These are phyloP conservation scores for Ammopiptanthus mongolicus DNA, from an alignment of 306 rosid species.

Conservation along the genomic window DNA sequence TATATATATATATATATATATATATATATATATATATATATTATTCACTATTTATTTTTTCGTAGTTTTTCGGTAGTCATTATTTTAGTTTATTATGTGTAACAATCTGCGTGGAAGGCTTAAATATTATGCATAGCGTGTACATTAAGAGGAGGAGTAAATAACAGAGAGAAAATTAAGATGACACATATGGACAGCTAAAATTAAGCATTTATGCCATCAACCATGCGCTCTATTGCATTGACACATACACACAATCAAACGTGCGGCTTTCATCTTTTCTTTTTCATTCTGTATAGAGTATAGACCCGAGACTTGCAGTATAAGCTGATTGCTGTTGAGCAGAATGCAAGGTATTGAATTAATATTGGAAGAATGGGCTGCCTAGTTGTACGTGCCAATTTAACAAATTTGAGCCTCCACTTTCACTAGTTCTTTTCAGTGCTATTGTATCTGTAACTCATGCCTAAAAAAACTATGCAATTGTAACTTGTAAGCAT, in stretches of 20 bases:
- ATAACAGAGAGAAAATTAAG: background rate
- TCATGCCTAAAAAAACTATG: background rate
- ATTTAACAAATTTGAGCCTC: background rate
- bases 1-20: no score
- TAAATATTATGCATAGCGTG: slow-evolving; percentile 30
- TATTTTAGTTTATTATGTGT: background rate
- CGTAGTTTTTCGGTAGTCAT: background rate
- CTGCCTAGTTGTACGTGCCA: slow-evolving; percentile 48
- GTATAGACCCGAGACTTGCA: background rate
- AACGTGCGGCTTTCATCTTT: background rate
- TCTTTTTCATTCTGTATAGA: background rate
- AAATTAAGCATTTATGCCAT: slow-evolving; percentile 10
- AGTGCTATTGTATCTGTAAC: background rate
- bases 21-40: no score
- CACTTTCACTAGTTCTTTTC: background rate
- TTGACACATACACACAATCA: slow-evolving; percentile 2
- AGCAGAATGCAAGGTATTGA: background rate
- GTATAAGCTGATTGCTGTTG: no score
- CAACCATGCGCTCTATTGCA: background rate
- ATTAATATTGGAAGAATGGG: slow-evolving; percentile 2
- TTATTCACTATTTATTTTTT: background rate
- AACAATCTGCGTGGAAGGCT: background rate
- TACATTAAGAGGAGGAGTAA: slow-evolving; percentile 14
- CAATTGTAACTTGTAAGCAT: background rate
- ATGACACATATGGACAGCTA: background rate